A percentile compares a stretch with the other conserved stretches of the same genome.
phyloP scores from a whole-genome alignment of 2,329 filamentous ascomycete species.

The Colletotrichum cordylinicola region DNA sequence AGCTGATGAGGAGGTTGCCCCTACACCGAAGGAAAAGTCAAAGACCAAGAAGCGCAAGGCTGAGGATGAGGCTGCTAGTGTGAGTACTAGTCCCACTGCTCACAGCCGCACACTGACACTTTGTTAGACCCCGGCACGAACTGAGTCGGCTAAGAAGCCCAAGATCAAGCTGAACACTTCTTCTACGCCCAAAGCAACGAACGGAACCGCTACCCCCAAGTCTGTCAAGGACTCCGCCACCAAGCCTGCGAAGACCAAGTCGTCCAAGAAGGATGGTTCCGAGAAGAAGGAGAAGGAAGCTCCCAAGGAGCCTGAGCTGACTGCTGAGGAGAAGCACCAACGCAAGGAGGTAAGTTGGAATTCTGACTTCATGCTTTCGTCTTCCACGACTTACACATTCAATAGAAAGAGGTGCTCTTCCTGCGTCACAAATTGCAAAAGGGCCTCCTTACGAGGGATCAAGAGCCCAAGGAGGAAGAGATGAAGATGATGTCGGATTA shows the following conservation, averaged over 20 bases:
- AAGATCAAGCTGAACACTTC: conserved; percentile 70
- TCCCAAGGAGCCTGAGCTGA: conserved; percentile 63
- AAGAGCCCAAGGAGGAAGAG: conserved; percentile 84
- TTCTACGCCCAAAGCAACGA: conserved; percentile 72
- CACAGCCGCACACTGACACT: not conserved
- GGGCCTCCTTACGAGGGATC: conserved; percentile 85
- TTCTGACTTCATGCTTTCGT: not conserved
- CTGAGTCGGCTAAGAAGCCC: conserved; percentile 71
- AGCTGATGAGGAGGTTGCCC: conserved; percentile 57
- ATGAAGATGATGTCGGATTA: conserved; percentile 82
- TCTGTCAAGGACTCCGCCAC: conserved; percentile 56
- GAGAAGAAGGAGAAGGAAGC: conserved; percentile 62
- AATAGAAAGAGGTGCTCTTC: conserved; percentile 82
- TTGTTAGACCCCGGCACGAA: conserved; percentile 58
- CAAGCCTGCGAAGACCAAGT: conserved; percentile 61
- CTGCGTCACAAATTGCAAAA: conserved; percentile 95
- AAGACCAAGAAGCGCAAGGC: conserved; percentile 82
- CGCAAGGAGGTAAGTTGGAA: conserved; percentile 61
- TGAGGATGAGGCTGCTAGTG: conserved; percentile 71
- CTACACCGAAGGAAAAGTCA: conserved; percentile 76
- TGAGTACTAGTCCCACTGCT: conserved; percentile 28
- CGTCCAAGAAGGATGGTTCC: conserved; percentile 55
- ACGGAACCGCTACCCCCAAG: conserved; percentile 64
- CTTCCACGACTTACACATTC: conserved; percentile 37
- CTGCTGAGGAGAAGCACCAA: conserved; percentile 60